These are phyloP conservation scores for Boletus sensibilis DNA, from an alignment of 768 basidiomycete species.

Conservation along the genomic window DNA sequence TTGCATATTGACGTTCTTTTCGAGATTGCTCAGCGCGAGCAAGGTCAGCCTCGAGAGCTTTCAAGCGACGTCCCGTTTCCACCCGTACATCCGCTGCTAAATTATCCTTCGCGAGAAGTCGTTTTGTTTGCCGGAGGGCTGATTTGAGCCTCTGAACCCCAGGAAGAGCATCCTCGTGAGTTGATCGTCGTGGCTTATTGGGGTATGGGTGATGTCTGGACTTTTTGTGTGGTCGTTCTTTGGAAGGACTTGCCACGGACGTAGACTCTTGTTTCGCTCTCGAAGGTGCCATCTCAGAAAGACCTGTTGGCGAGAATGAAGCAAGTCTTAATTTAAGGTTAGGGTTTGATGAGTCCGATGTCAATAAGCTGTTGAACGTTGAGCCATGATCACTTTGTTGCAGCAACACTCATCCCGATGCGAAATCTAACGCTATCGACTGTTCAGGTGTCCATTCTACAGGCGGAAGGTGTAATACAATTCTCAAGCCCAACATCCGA, in stretches of 20 bases:
- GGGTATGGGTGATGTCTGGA: conserved; percentile 14
- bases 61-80: conserved; percentile 75
- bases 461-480: conserved; percentile 12
- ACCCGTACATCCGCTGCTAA: conserved; percentile 83
- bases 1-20: conserved; percentile 71
- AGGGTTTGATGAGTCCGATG: conserved; percentile 8
- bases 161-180: conserved; percentile 35
- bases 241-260: conserved; percentile 12
- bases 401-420: conserved; percentile 35
- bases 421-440: conserved; percentile 55
- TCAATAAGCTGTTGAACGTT: background rate
- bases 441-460: conserved; percentile 16
- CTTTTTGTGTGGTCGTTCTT: conserved; percentile 12
- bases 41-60: conserved; percentile 72
- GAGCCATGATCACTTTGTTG: background rate
- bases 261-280: conserved; percentile 9
- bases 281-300: conserved; percentile 16
- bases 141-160: conserved; percentile 89
- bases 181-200: conserved; percentile 3
- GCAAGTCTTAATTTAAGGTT: conserved; percentile 12
- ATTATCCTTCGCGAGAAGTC: conserved; percentile 82
- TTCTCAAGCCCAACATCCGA: conserved; percentile 18
- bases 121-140: conserved; percentile 74
- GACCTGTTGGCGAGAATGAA: background rate
- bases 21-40: conserved; percentile 57